A percentile compares a stretch with the other conserved stretches of the same genome.
Conservation (phyloP, 371 early-diverging fungal species). For the Mucor racemosus region DNA sequence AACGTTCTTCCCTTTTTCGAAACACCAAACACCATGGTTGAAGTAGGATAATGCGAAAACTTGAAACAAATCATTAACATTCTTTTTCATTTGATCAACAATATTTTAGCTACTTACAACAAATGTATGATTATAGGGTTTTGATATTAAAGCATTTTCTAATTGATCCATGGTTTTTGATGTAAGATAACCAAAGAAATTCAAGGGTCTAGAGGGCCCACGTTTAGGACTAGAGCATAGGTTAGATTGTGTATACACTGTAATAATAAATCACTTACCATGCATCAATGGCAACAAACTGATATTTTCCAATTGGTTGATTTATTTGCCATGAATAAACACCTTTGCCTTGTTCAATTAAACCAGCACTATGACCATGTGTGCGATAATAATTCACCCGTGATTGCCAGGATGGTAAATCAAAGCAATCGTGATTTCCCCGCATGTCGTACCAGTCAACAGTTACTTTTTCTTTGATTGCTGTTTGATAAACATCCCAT, state of each 20-base stretch:
- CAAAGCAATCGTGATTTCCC: conserved; percentile 88
- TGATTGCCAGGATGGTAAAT: conserved; percentile 70
- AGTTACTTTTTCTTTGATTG: conserved; percentile 57
- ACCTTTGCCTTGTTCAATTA: conserved; percentile 56
- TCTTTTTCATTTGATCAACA: background rate
- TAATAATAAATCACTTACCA: conserved; percentile 52
- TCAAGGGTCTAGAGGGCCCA: conserved; percentile 86
- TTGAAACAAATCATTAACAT: conserved; percentile 18
- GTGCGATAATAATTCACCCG: conserved; percentile 66
- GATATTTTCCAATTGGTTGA: conserved; percentile 73
- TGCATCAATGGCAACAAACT: conserved; percentile 85
- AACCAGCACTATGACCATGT: conserved; percentile 55
- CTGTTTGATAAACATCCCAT: conserved; percentile 76
- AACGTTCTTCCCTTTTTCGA: conserved; percentile 66
- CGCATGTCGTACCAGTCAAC: conserved; percentile 82
- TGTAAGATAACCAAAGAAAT: conserved; percentile 89
- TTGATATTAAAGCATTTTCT: conserved; percentile 40
- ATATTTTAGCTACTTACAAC: conserved; percentile 40
- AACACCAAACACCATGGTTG: conserved; percentile 75
- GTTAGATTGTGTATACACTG: background rate
- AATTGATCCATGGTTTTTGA: conserved; percentile 76
- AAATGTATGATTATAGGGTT: conserved; percentile 71
- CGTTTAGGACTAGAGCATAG: conserved; percentile 57
- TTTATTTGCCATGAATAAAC: conserved; percentile 62
- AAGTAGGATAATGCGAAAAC: conserved; percentile 86